A percentile compares a stretch with the other conserved stretches of the same genome.
These are phyloP conservation scores for Cyathus striatus DNA, from an alignment of 768 basidiomycete genomes.

Conservation along the genomic window DNA sequence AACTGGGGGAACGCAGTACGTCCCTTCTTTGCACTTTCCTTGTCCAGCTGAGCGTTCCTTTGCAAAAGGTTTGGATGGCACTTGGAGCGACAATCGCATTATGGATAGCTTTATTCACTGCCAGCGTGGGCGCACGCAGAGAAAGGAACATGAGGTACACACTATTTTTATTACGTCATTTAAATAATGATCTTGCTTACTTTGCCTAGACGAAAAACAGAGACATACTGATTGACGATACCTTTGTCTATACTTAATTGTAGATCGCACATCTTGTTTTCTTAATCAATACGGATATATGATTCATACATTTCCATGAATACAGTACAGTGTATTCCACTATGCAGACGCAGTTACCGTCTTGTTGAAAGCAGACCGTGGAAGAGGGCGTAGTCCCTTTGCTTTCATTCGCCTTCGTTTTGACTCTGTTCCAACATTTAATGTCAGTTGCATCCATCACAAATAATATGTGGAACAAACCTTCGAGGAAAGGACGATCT, in stretches of 20 bases:
- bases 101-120: slow-evolving; percentile 37
- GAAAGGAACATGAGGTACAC: slow-evolving; percentile 11
- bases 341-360: slow-evolving; percentile 12
- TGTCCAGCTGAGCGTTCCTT: slow-evolving; percentile 1
- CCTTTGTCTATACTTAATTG: neutral
- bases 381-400: slow-evolving; percentile 64
- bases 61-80: slow-evolving; percentile 54
- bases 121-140: slow-evolving; percentile 28
- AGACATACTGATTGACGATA: neutral
- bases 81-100: slow-evolving; percentile 43
- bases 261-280: neutral
- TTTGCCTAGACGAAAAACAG: neutral
- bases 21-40: slow-evolving; percentile 4
- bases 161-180: neutral
- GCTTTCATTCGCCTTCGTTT: slow-evolving; percentile 74
- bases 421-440: slow-evolving; percentile 43
- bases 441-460: slow-evolving; percentile 5
- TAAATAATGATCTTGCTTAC: neutral
- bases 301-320: neutral
- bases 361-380: slow-evolving; percentile 45
- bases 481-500: slow-evolving; percentile 73
- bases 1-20: slow-evolving; percentile 46
- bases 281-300: neutral
- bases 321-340: neutral
- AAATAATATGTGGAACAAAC: slow-evolving; percentile 37